These are phyloP conservation scores for Vigna radiata DNA, from an alignment of 306 rosid species.

Conservation along the genomic window DNA sequence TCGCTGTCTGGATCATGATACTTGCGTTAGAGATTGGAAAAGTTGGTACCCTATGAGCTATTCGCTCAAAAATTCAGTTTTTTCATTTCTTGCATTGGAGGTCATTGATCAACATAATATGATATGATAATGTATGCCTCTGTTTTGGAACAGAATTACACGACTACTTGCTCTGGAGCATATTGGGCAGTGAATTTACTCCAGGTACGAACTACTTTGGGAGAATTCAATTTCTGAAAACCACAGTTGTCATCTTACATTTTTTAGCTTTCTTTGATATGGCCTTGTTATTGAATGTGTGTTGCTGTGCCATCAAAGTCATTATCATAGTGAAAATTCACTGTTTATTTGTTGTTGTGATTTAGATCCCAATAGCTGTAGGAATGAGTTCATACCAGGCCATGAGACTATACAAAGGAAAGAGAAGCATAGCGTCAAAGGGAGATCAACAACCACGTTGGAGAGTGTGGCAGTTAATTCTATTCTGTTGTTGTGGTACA, in stretches of 20 bases:
- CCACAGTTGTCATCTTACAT: conserved; percentile 6
- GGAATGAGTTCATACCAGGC: conserved; percentile 44
- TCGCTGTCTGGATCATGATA: conserved; percentile 60
- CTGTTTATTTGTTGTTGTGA: conserved; percentile 12
- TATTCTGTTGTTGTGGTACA: conserved; percentile 58
- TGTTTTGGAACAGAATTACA: conserved; percentile 54
- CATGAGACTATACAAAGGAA: conserved; percentile 56
- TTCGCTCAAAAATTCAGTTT: conserved; percentile 2
- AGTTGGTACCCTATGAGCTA: conserved; percentile 24
- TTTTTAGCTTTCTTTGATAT: not conserved
- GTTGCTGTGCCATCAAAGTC: too few relatives aligned
- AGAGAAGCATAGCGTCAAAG: conserved; percentile 61
- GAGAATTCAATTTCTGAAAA: not conserved
- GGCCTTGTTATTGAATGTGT: not conserved
- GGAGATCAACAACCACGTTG: conserved; percentile 63
- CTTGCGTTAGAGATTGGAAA: conserved; percentile 48
- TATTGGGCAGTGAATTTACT: conserved; percentile 64
- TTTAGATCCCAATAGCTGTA: conserved; percentile 45
- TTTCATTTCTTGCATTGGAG: conserved; percentile 11
- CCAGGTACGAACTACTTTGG: conserved; percentile 49
- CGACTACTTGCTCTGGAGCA: conserved; percentile 56
- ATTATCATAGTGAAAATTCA: not conserved
- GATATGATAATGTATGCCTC: not conserved
- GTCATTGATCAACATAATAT: not conserved
- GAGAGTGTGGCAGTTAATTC: conserved; percentile 55